Conservation (phyloP, 2,329 filamentous ascomycete genomes). For the Coleophoma crateriformis region DNA sequence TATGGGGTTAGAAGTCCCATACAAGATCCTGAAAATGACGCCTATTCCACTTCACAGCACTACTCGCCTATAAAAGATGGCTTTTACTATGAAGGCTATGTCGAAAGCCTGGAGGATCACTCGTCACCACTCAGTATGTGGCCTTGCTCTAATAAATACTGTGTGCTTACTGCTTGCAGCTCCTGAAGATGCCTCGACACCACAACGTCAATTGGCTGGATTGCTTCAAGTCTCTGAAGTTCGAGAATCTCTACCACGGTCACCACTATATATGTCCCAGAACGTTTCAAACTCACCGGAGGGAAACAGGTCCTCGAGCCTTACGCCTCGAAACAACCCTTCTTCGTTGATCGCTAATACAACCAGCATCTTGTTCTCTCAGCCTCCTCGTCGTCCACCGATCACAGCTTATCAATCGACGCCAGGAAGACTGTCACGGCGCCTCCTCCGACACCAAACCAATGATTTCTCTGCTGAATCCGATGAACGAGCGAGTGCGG, state of each 20-base stretch:
- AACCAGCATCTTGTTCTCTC: conserved; percentile 24
- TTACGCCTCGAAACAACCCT: conserved; percentile 18
- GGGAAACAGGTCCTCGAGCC: conserved; percentile 10
- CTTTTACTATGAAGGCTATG: conserved; percentile 23
- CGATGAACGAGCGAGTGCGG: conserved; percentile 24
- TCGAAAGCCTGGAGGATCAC: conserved; percentile 12
- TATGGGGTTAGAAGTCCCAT: too few relatives aligned
- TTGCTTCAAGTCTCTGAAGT: conserved; percentile 5
- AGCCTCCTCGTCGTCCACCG: conserved; percentile 19
- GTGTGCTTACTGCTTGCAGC: conserved; percentile 10
- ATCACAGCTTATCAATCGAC: too few relatives aligned
- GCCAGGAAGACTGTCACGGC: conserved; percentile 3
- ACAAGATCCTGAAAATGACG: too few relatives aligned
- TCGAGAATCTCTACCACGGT: conserved; percentile 20
- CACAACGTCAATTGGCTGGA: conserved; percentile 10
- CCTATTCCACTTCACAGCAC: too few relatives aligned
- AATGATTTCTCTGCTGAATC: conserved; percentile 29
- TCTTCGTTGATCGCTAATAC: conserved; percentile 17
- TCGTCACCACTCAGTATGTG: conserved; percentile 15
- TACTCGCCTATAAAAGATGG: conserved; percentile 13
- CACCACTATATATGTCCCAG: conserved; percentile 25
- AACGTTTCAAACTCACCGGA: conserved; percentile 26
- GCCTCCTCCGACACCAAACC: conserved; percentile 26
- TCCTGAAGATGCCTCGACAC: conserved; percentile 22
- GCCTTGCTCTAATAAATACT: neutral